Base-by-base conservation (phyloP, 306 rosid species). In the Cucumis cinereus region DNA sequence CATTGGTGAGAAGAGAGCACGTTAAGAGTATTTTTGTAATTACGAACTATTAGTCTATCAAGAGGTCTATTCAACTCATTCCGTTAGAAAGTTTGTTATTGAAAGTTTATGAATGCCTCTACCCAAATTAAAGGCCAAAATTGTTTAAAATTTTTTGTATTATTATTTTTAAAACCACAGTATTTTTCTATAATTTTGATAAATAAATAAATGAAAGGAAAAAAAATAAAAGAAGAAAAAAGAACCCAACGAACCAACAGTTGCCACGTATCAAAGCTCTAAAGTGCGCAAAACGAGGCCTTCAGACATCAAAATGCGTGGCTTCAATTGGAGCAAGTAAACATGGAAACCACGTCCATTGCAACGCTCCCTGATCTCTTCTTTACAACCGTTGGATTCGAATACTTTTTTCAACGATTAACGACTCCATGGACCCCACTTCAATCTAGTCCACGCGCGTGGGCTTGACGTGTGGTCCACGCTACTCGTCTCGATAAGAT, bases 401-500 rank as follows among this genome's bases (percentile, higher is more conserved):
- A n/a, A 54, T 53, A 35, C 62, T 35, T 74, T 36, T 45, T 23
- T 5, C 19, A 12, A 23, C 11, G 26, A n/a, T 11, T 0, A 1
- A 62, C 35, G 74, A 11, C 55, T 40, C 20, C 0, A 11, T 8
- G 45, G 69, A 2, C 47, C 45, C 23, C 45, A 17, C 10, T 62
- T 22, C 5, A 0, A 0, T 7, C 2, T 9, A 16, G 0, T 54
- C 64, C 64, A 74, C 66, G 62, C 77, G 77, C 77, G 30, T 6
- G 20, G 35, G 8, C 20, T 35, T 36, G 33, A 20, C 47, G 52
- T 60, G 40, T 4, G 35, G 1, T 19, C 54, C 28, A 75, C 77
- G 72, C 57, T 17, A 24, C 69, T 22, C 53, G 33, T 49, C 70
- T 23, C 55, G 49, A 78, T 56, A 35, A 52, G 78, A 72, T 77